Conservation (phyloP, 2,329 filamentous ascomycete genomes). For the Chlorencoelia australis region DNA sequence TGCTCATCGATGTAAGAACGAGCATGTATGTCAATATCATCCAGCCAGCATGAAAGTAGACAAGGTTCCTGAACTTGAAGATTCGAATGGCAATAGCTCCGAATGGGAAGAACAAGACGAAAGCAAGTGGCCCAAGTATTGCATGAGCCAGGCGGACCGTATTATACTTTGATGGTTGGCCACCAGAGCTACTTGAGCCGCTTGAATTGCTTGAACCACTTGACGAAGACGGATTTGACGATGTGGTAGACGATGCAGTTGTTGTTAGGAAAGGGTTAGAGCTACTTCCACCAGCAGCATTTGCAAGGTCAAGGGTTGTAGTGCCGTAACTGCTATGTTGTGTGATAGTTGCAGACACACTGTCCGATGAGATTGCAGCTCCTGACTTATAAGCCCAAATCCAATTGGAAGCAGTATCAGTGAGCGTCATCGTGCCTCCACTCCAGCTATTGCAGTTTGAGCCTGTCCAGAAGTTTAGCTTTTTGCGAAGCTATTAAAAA, state of each 20-base stretch:
- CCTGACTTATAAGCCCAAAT: slow-evolving; percentile 40
- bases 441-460: slow-evolving; percentile 43
- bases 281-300: slow-evolving; percentile 37
- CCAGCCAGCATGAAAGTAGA: slow-evolving; percentile 43
- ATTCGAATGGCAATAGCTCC: slow-evolving; percentile 53
- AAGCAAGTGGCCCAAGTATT: slow-evolving; percentile 47
- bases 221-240: slow-evolving; percentile 1
- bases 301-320: slow-evolving; percentile 37
- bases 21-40: slow-evolving; percentile 44
- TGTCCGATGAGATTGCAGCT: slow-evolving; percentile 36
- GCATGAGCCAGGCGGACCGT: slow-evolving; percentile 36
- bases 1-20: slow-evolving; percentile 49
- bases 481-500: background rate
- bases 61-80: slow-evolving; percentile 35
- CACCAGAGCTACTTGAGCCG: background rate
- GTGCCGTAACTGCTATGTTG: slow-evolving; percentile 34
- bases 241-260: slow-evolving; percentile 1
- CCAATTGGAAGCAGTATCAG: slow-evolving; percentile 34
- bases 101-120: slow-evolving; percentile 47
- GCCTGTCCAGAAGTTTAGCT: slow-evolving; percentile 24
- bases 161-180: background rate
- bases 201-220: no score
- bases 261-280: slow-evolving; percentile 18
- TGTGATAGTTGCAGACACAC: slow-evolving; percentile 31
- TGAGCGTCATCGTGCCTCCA: slow-evolving; percentile 41